Conservation (phyloP, 441 rosid species). For the Hypseocharis bilobata region DNA sequence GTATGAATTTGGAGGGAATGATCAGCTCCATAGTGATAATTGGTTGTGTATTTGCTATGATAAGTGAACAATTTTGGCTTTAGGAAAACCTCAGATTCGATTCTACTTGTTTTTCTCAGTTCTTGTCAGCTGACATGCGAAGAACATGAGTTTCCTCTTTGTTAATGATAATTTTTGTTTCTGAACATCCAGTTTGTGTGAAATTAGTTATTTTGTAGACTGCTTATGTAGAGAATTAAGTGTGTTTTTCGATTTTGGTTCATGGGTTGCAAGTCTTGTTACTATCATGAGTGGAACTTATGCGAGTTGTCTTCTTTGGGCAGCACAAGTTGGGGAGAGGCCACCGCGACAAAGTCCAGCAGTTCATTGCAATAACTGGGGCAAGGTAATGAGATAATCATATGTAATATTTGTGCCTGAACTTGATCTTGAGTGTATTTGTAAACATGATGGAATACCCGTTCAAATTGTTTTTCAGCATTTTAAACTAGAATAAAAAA, state of each 20-base stretch:
- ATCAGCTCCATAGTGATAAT: neutral
- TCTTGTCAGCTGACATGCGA: neutral
- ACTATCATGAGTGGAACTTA: too few species aligned
- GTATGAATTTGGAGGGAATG: neutral
- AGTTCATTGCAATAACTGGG: constrained; percentile 75
- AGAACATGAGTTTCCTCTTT: neutral
- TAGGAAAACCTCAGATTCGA: neutral
- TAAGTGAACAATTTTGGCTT: neutral
- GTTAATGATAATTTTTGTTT: neutral
- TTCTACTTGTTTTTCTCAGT: neutral
- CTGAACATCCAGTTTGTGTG: too few species aligned
- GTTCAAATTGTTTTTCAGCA: neutral
- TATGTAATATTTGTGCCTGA: neutral
- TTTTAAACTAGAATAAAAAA: too few species aligned
- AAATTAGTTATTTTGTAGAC: too few species aligned
- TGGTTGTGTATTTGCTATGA: neutral
- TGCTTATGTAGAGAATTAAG: neutral
- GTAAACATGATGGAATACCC: neutral
- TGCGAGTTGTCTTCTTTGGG: constrained; percentile 6
- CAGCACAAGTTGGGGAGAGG: constrained; percentile 76
- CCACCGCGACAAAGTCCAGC: constrained; percentile 80
- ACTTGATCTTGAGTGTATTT: neutral
- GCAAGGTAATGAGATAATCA: constrained; percentile 46
- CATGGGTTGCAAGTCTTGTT: too few species aligned
- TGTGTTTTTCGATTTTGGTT: neutral